Evolutionary conservation across 306 rosid species (phyloP), one percentile per base, ranked within the genome.

Genomic region (Pyrus communis): DNA sequence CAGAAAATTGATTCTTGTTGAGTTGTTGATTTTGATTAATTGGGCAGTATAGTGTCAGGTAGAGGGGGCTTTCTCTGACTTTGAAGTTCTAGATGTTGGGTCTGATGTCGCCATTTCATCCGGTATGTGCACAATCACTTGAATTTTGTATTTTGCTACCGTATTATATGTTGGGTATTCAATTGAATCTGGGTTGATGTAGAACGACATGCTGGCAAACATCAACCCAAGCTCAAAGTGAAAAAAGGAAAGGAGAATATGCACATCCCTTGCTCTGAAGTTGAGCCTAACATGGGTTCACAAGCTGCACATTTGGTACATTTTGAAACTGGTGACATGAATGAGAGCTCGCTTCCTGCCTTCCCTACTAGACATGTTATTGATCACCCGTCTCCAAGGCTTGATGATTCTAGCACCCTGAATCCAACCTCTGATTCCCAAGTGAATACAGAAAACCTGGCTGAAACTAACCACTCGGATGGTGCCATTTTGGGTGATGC

Each of bases 311-410:
- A 80, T 79, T n/a, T 72, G 74, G 75, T 33, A 55, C 49, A 81
- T 78, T 62, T 43, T 42, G 79, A 62, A 70, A 66, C 45, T 62
- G 67, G 70, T 31, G 52, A 43, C 45, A 22, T 67, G 52, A 59
- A 70, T 6, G 83, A 76, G 67, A 78, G 74, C 74, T 78, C 83
- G 75, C 75, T 67, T 79, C 78, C 84, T 82, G 77, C 81, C 60
- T 71, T 43, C 55, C 70, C 77, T 30, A 35, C 59, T 35, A 85
- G 79, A 71, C 82, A 67, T 43, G 67, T 46, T 35, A 35, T 35
- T 78, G 80, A 84, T 84, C 78, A 54, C 80, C 85, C 88, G 9
- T 80, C 85, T 64, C 31, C 89, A 68, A 70, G 81, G 70, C 75
- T 83, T 61, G 77, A 76, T 59, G 86, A 65, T 58, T 67, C 76